These are phyloP conservation scores for Acanthamoeba culbertsoni DNA, from an alignment of 208 protist genomes.

Conservation along the genomic window DNA sequence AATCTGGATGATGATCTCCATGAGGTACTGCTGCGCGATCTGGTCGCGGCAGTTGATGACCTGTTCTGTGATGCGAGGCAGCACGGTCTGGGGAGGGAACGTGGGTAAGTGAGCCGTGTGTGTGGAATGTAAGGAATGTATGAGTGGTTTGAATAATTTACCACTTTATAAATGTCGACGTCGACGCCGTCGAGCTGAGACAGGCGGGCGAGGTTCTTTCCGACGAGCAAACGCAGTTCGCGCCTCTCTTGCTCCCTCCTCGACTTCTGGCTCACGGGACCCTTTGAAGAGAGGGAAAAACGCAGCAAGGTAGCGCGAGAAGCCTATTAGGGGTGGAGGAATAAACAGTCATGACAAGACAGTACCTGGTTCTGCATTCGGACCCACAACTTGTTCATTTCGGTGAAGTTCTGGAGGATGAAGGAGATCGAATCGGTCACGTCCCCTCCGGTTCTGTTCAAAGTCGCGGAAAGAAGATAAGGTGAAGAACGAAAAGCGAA, in stretches of 20 bases:
- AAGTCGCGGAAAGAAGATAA: background rate
- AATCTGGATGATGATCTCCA: slow-evolving; percentile 97
- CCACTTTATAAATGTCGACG: slow-evolving; percentile 87
- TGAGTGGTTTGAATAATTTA: background rate
- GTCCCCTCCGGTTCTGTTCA: slow-evolving; percentile 78
- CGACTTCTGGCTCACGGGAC: slow-evolving; percentile 69
- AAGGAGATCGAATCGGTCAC: slow-evolving; percentile 93
- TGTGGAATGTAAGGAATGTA: no score
- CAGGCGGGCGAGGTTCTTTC: slow-evolving; percentile 96
- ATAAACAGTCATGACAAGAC: slow-evolving; percentile 26
- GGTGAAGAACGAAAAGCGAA: background rate
- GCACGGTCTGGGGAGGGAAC: slow-evolving; percentile 74
- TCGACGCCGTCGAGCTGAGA: slow-evolving; percentile 95
- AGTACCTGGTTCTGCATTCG: slow-evolving; percentile 94
- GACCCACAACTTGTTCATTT: slow-evolving; percentile 99
- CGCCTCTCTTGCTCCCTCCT: slow-evolving; percentile 91
- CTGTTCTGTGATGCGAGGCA: slow-evolving; percentile 89
- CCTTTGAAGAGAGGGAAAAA: background rate
- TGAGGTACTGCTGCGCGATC: slow-evolving; percentile 97
- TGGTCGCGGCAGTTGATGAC: slow-evolving; percentile 94
- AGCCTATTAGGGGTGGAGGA: background rate
- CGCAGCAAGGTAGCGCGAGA: background rate
- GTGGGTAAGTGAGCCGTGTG: background rate
- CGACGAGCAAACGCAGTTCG: slow-evolving; percentile 96
- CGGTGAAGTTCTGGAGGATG: slow-evolving; percentile 96